A percentile compares a stretch with the other conserved stretches of the same genome.
Conservation (phyloP, 352 stramenopile genomes). For the Globisporangium emineosum region DNA sequence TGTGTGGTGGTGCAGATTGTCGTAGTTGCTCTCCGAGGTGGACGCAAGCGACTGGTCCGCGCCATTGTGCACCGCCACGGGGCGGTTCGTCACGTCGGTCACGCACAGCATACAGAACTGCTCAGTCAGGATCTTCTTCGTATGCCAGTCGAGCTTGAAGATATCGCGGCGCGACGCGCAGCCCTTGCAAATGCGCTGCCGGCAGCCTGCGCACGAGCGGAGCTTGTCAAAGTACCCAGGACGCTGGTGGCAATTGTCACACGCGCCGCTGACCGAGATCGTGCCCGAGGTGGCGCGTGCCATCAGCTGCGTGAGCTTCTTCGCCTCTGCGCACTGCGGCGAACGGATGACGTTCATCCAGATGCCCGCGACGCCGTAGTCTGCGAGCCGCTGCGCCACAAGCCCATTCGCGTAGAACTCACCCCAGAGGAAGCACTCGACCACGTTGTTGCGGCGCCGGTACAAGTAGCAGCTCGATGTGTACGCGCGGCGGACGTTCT, state of each 20-base stretch:
- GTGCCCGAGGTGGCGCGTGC: slow-evolving; percentile 11
- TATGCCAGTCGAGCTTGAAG: slow-evolving; percentile 20
- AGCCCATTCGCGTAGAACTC: slow-evolving; percentile 31
- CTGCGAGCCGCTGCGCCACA: slow-evolving; percentile 15
- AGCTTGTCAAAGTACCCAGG: slow-evolving; percentile 29
- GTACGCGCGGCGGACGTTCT: slow-evolving; percentile 33
- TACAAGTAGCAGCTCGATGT: slow-evolving; percentile 44
- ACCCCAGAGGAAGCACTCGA: slow-evolving; percentile 41
- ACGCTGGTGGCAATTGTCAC: slow-evolving; percentile 27
- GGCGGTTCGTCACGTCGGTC: slow-evolving; percentile 14
- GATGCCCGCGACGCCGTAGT: slow-evolving; percentile 24
- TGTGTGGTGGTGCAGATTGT: slow-evolving; percentile 3
- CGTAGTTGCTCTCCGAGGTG: slow-evolving; percentile 12
- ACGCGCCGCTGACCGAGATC: slow-evolving; percentile 19
- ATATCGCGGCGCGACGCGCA: slow-evolving; percentile 21
- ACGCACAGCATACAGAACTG: slow-evolving; percentile 19
- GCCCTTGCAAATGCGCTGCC: slow-evolving; percentile 41
- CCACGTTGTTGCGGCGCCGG: slow-evolving; percentile 26
- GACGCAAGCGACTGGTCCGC: slow-evolving; percentile 1
- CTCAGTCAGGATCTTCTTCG: slow-evolving; percentile 12
- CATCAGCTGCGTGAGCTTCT: slow-evolving; percentile 13
- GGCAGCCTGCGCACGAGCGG: slow-evolving; percentile 29
- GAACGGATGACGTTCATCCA: slow-evolving; percentile 21
- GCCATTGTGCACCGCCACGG: slow-evolving; percentile 2
- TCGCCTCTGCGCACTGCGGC: slow-evolving; percentile 15